These are phyloP conservation scores for Camellia japonica DNA, from an alignment of 148 eudicot species.

Conservation along the genomic window DNA sequence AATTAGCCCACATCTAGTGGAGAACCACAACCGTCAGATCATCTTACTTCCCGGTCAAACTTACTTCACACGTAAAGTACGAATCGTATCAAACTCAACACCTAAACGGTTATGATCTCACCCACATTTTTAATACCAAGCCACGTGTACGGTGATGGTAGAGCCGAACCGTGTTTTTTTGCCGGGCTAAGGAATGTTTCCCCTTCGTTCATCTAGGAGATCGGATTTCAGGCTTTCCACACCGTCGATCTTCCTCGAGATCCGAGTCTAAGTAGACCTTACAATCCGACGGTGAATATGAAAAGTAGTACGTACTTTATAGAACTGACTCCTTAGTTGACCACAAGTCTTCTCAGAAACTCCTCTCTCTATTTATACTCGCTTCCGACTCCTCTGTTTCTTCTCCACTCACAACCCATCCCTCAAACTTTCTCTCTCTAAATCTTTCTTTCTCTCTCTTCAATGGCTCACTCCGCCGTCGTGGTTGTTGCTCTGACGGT, in stretches of 20 bases:
- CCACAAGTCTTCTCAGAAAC: background rate
- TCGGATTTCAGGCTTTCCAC: background rate
- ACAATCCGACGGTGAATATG: background rate
- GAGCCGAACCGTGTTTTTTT: background rate
- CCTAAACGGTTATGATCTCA: background rate
- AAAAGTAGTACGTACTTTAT: background rate
- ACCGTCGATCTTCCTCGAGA: background rate
- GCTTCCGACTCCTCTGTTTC: background rate
- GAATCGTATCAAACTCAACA: background rate
- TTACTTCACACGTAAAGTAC: background rate
- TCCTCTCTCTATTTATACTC: background rate
- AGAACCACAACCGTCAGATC: constrained; percentile 6
- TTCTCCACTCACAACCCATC: background rate
- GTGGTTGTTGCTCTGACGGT: background rate
- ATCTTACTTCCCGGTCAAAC: constrained; percentile 3
- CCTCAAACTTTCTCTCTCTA: background rate
- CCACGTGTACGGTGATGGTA: background rate
- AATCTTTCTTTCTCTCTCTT: background rate
- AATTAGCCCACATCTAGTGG: background rate
- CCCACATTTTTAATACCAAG: background rate
- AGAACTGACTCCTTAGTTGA: background rate
- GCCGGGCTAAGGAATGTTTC: background rate
- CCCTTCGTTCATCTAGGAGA: background rate
- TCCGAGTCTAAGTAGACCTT: background rate
- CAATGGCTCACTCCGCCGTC: background rate